phyloP scores from a whole-genome alignment of 768 basidiomycete genomes.

The Hypholoma fasciculare region DNA sequence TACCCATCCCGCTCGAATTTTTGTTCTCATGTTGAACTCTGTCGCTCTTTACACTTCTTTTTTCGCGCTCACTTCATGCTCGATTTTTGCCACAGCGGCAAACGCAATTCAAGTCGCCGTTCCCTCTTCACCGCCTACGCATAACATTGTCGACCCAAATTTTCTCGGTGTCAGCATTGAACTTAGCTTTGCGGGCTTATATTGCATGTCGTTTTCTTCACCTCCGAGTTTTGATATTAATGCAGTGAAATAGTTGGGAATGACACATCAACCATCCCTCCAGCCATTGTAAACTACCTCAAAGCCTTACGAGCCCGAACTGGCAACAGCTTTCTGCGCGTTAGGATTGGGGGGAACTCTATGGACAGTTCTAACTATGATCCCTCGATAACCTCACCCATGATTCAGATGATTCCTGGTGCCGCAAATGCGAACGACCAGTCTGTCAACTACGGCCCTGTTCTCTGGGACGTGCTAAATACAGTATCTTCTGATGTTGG shows the following conservation, averaged over 20 bases:
- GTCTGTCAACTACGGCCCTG: constrained; percentile 46
- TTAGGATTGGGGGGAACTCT: constrained; percentile 53
- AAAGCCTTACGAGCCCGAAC: constrained; percentile 49
- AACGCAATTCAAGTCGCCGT: constrained; percentile 28
- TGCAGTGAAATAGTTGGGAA: constrained; percentile 43
- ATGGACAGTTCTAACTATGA: constrained; percentile 45
- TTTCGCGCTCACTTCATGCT: constrained; percentile 6
- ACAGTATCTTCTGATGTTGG: constrained; percentile 30
- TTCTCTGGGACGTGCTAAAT: constrained; percentile 47
- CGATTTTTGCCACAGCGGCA: constrained; percentile 18
- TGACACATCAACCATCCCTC: constrained; percentile 49
- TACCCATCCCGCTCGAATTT: too few relatives aligned
- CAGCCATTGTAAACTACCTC: constrained; percentile 60
- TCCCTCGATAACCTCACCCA: constrained; percentile 36
- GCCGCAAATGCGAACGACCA: constrained; percentile 43
- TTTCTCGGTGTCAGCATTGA: constrained; percentile 70
- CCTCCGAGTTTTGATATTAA: not conserved
- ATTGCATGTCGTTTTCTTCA: constrained; percentile 37
- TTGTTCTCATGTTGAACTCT: not conserved
- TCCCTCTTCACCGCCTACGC: constrained; percentile 32
- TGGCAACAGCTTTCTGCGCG: constrained; percentile 39
- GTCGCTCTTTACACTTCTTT: constrained; percentile 9
- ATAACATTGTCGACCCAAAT: constrained; percentile 46
- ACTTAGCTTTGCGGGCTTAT: constrained; percentile 58
- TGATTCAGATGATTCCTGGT: constrained; percentile 37